Evolutionary conservation across 2,329 filamentous ascomycete genomes (phyloP).

Genomic region (Ophiostoma sp.): DNA sequence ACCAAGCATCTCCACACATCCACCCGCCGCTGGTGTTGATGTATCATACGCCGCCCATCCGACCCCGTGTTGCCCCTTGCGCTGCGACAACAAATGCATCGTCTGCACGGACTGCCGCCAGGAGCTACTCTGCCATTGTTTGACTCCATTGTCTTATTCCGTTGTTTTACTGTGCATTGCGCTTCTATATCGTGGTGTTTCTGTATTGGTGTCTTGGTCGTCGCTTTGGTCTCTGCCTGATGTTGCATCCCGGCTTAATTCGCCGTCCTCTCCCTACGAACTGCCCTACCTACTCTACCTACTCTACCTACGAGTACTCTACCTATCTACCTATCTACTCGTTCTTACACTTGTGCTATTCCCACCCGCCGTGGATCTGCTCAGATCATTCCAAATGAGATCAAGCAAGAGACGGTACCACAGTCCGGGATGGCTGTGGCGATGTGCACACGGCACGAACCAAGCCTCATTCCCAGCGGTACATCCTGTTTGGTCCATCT

Average conservation of each 20-base stretch:
- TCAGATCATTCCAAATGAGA: background rate
- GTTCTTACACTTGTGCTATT: background rate
- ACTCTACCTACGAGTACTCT: too few species aligned
- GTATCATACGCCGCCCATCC: background rate
- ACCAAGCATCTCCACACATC: background rate
- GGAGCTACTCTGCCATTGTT: background rate
- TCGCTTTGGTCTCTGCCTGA: too few species aligned
- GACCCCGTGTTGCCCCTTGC: background rate
- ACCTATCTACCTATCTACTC: too few species aligned
- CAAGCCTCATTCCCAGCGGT: background rate
- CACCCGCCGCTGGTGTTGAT: background rate
- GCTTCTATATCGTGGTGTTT: too few species aligned
- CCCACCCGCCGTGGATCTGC: background rate
- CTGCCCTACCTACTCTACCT: too few species aligned
- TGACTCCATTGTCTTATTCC: background rate
- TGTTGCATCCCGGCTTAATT: too few species aligned
- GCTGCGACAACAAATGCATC: constrained; percentile 19
- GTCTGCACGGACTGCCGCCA: constrained; percentile 20
- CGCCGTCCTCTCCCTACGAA: too few species aligned
- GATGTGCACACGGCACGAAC: background rate
- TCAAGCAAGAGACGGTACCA: background rate
- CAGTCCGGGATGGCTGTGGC: background rate
- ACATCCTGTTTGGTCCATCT: background rate
- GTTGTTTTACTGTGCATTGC: background rate
- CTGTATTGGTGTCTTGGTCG: too few species aligned